Conservation (phyloP, 257 asterid genomes). For the Dorcoceras hygrometricum region DNA sequence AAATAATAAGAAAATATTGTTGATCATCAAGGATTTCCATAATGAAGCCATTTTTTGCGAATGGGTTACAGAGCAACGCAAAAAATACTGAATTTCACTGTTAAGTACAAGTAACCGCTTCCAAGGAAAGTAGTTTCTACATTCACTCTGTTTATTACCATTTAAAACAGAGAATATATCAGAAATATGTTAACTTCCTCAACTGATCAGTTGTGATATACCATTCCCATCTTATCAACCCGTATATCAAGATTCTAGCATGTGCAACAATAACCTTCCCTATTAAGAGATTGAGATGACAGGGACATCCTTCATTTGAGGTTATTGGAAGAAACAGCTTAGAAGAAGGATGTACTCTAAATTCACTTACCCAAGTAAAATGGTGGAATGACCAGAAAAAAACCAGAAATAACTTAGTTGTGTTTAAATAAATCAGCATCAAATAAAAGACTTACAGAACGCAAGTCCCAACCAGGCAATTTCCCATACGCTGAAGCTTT, state of each 20-base stretch:
- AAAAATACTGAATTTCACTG: too few species aligned
- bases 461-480: slow-evolving; percentile 95
- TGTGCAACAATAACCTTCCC: not conserved
- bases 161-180: too few species aligned
- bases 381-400: slow-evolving; percentile 1
- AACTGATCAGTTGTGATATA: too few species aligned
- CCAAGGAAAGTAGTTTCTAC: too few species aligned
- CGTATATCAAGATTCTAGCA: too few species aligned
- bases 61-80: not conserved
- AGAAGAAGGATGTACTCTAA: not conserved
- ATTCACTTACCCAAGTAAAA: not conserved
- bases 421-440: not conserved
- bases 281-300: not conserved
- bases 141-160: too few species aligned
- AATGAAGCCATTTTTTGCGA: too few species aligned
- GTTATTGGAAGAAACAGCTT: not conserved
- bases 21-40: too few species aligned
- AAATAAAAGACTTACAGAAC: slow-evolving; percentile 72
- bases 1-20: too few species aligned
- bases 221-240: too few species aligned
- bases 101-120: too few species aligned
- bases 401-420: slow-evolving; percentile 3
- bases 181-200: too few species aligned
- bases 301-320: not conserved
- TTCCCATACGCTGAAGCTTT: slow-evolving; percentile 78